Evolutionary conservation across 176 grass and related monocot species (phyloP).

Genomic region (Paspalum vaginatum): DNA sequence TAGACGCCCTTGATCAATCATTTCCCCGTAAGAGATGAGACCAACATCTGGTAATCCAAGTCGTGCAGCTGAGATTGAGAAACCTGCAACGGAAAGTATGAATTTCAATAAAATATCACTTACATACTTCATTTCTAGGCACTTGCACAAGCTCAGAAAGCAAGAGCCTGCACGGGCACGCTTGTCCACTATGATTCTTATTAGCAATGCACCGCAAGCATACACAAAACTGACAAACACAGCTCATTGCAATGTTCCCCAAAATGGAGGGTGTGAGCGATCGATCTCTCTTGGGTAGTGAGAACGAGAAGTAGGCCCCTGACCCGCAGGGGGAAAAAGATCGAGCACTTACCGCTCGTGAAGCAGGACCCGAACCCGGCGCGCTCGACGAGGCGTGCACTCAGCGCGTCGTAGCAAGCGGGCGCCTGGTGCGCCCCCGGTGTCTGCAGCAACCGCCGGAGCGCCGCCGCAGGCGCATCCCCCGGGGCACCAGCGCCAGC

Average conservation of each 20-base stretch:
- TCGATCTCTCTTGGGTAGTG: background rate
- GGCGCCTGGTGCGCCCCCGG: slow-evolving; percentile 75
- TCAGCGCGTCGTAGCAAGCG: slow-evolving; percentile 91
- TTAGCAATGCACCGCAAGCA: background rate
- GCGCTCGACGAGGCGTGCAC: slow-evolving; percentile 69
- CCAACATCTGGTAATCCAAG: slow-evolving; percentile 93
- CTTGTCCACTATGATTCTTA: background rate
- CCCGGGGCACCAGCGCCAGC: background rate
- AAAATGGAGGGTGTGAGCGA: background rate
- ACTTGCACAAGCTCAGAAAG: background rate
- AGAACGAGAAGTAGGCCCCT: background rate
- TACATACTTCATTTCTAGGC: background rate
- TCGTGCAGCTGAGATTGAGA: slow-evolving; percentile 87
- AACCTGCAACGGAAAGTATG: slow-evolving; percentile 46
- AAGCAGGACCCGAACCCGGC: slow-evolving; percentile 88
- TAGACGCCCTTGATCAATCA: slow-evolving; percentile 78
- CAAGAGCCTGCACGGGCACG: background rate
- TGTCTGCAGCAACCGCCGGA: slow-evolving; percentile 58
- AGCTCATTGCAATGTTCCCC: background rate
- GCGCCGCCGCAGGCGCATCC: slow-evolving; percentile 43
- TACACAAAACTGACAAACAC: background rate
- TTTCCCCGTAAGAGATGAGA: slow-evolving; percentile 96
- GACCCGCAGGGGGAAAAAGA: background rate
- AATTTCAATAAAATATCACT: slow-evolving; percentile 11
- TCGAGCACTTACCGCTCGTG: slow-evolving; percentile 77